phyloP scores from a whole-genome alignment of 2,329 filamentous ascomycete species.

The Hypoxylon sp. region DNA sequence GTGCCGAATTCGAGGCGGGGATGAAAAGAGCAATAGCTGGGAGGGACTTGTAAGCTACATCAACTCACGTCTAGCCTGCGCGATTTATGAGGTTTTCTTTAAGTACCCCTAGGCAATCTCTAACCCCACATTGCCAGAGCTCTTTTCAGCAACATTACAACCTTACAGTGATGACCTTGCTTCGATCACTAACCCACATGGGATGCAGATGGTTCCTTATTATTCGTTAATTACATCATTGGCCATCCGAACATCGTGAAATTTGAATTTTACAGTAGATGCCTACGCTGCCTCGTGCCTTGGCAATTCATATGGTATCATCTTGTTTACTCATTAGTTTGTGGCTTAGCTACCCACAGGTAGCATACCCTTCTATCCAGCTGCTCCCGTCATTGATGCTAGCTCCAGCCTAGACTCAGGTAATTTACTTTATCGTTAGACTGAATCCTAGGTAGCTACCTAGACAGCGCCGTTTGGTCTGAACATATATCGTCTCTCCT shows the following conservation, averaged over 20 bases:
- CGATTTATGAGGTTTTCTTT: conserved; percentile 6
- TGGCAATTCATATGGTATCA: background rate
- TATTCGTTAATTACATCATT: conserved; percentile 34
- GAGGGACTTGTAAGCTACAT: conserved; percentile 30
- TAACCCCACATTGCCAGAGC: conserved; percentile 26
- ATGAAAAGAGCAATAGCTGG: conserved; percentile 23
- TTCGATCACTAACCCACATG: conserved; percentile 1
- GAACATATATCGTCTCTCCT: conserved; percentile 6
- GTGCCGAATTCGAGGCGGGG: conserved; percentile 42
- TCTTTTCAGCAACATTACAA: conserved; percentile 9
- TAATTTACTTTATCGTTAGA: conserved; percentile 24
- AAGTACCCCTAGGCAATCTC: conserved; percentile 21
- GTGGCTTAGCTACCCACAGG: conserved; percentile 11
- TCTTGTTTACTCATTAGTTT: conserved; percentile 3
- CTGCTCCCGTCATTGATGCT: conserved; percentile 40
- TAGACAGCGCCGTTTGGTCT: conserved; percentile 3
- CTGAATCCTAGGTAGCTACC: conserved; percentile 4
- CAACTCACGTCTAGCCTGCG: background rate
- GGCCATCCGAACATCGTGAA: conserved; percentile 27
- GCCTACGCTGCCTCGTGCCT: background rate
- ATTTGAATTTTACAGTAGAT: conserved; percentile 5
- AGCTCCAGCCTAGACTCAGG: conserved; percentile 10
- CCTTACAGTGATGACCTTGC: conserved; percentile 8
- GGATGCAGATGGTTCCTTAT: conserved; percentile 7
- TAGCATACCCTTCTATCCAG: conserved; percentile 14